A percentile compares a stretch with the other conserved stretches of the same genome.
phyloP scores from a whole-genome alignment of 2,329 filamentous ascomycete species.

The Ophiosphaerella narmari region DNA sequence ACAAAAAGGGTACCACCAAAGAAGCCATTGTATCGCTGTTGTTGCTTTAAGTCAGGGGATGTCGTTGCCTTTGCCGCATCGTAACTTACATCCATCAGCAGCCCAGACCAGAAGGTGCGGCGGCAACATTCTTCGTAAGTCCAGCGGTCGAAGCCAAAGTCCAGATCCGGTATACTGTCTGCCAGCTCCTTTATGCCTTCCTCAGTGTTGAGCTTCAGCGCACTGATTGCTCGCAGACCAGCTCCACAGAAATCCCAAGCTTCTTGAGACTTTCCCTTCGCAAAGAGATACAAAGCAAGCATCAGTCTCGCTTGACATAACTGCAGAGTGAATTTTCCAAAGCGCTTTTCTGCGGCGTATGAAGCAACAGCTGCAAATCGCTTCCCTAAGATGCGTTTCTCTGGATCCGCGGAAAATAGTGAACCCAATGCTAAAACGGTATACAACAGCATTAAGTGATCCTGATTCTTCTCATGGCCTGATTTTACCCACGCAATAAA shows the following conservation, averaged over 20 bases:
- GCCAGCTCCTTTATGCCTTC: conserved; percentile 48
- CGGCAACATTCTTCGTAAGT: conserved; percentile 69
- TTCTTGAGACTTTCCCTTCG: conserved; percentile 62
- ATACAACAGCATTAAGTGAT: conserved; percentile 66
- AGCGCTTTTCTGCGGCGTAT: conserved; percentile 59
- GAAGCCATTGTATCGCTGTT: conserved; percentile 63
- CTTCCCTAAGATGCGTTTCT: conserved; percentile 52
- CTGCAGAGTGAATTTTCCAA: conserved; percentile 62
- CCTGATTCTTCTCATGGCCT: conserved; percentile 53
- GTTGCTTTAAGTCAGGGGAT: conserved; percentile 34
- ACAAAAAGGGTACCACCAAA: conserved; percentile 57
- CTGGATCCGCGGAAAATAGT: conserved; percentile 56
- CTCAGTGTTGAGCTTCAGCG: conserved; percentile 68
- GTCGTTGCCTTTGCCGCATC: conserved; percentile 36
- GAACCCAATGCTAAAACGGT: conserved; percentile 63
- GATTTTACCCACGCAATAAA: conserved; percentile 61
- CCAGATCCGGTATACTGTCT: conserved; percentile 55
- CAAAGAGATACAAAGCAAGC: conserved; percentile 68
- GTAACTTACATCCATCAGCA: conserved; percentile 66
- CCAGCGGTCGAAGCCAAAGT: conserved; percentile 62
- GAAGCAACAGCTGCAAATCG: conserved; percentile 61
- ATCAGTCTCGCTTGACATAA: conserved; percentile 71
- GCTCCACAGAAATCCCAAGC: conserved; percentile 68
- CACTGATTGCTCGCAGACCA: conserved; percentile 64
- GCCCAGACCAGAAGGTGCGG: conserved; percentile 74